Conservation (phyloP, 306 rosid genomes). For the Biancaea sappan region DNA sequence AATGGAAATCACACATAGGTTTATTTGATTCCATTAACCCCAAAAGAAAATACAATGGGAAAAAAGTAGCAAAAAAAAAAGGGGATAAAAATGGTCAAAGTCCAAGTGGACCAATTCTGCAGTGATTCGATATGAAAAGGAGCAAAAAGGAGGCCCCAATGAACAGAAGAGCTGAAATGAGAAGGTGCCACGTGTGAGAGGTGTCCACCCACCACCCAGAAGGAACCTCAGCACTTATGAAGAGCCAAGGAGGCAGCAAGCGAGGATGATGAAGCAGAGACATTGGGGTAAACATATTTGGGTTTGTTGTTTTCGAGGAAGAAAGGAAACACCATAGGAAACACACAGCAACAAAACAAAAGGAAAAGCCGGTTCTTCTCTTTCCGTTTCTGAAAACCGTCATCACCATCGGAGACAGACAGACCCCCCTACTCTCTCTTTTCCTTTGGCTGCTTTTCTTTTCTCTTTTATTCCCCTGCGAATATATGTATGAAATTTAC, state of each 20-base stretch:
- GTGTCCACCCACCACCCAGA: background rate
- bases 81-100: background rate
- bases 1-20: too few species aligned
- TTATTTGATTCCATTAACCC: too few species aligned
- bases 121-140: background rate
- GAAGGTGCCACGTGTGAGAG: background rate
- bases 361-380: constrained; percentile 36
- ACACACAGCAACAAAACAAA: constrained; percentile 35
- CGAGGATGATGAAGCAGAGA: background rate
- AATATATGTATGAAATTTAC: background rate
- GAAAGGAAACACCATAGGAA: constrained; percentile 33
- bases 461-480: background rate
- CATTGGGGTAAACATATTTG: background rate
- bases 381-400: constrained; percentile 34
- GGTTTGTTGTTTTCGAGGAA: constrained; percentile 23
- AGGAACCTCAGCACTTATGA: background rate
- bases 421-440: constrained; percentile 15
- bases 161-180: background rate
- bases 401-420: constrained; percentile 10
- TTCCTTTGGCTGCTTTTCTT: background rate
- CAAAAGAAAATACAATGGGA: background rate
- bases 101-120: background rate
- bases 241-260: background rate
- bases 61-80: background rate
- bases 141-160: background rate